Conservation (phyloP, 2,329 filamentous ascomycete species). For the Boeremia lycopersici region DNA sequence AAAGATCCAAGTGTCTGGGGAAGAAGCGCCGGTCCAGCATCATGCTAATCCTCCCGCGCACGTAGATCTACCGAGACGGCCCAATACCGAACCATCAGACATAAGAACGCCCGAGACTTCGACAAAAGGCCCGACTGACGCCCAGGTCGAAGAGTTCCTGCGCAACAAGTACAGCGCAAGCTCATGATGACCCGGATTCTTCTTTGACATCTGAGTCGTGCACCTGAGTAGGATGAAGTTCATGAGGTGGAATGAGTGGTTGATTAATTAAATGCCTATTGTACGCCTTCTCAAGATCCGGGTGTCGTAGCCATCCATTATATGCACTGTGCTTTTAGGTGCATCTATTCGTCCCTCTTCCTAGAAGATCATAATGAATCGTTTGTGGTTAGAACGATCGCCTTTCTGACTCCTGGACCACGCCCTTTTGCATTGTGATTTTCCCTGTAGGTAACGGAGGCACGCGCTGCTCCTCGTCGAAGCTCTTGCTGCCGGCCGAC, state of each 20-base stretch:
- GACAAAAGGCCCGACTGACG: conserved; percentile 19
- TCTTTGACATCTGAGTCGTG: neutral
- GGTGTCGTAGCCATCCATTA: conserved; percentile 12
- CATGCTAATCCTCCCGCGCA: conserved; percentile 6
- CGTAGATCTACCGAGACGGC: conserved; percentile 1
- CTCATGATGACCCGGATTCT: conserved; percentile 4
- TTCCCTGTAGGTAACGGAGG: conserved; percentile 16
- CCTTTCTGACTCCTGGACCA: conserved; percentile 29
- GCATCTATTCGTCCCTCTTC: neutral
- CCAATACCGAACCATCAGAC: neutral
- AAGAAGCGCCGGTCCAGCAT: conserved; percentile 7
- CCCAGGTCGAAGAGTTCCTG: conserved; percentile 29
- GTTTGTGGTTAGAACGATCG: conserved; percentile 5
- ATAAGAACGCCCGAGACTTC: neutral
- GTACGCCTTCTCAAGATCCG: conserved; percentile 7
- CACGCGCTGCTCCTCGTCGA: conserved; percentile 29
- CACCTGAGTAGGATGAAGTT: neutral
- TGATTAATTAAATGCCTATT: conserved; percentile 6
- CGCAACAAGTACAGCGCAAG: conserved; percentile 27
- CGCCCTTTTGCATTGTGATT: conserved; percentile 37
- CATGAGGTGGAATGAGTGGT: neutral
- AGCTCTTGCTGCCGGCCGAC: conserved; percentile 33
- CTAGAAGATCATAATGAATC: neutral
- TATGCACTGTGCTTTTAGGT: neutral
- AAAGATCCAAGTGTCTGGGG: neutral